Evolutionary conservation across 768 basidiomycete genomes (phyloP), one percentile per base, ranked within the genome.

Genomic region (Coprinopsis strossmayeri): DNA sequence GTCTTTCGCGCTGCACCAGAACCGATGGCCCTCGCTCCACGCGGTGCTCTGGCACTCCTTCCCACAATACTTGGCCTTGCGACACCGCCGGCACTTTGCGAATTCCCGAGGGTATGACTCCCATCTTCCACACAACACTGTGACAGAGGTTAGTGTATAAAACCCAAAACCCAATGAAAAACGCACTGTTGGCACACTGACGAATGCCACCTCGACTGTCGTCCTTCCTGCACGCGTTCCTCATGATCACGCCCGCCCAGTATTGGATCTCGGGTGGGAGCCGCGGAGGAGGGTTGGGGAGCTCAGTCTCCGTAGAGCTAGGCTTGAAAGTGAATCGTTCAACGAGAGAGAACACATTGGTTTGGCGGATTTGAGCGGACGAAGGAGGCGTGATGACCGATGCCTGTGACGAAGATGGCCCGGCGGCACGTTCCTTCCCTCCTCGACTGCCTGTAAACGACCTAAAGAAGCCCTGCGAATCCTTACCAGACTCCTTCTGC

Each of bases 211-310:
- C 93, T 28, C 84, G 70, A 42, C 76, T 81, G 54, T 98, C 95
- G 57, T 98, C 96, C 70, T 99, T 98, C 62, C 95, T 73, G 68
- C 96, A 99, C 11, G 96, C 96, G 64, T 99, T 99, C 45, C 96
- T 78, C 96, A 98, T 99, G 60, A 98, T 96, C n/a, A 97, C 95
- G 2, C 93, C 92, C 0, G 95, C 96, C 96, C 96, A 98, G 59
- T 97, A 96, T 65, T 96, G 91, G 20, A 99, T 95, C 63, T 98
- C 95, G 9, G 76, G 72, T 0, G 93, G 91, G 5, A 93, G 68
- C 41, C 81, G 74, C 2, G 86, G 84, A 3, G 79, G 83, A 0
- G 82, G 79, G 46, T 80, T 81, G 3, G 78, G 79, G 46, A 84
- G 53, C 20, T 84, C 81, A 17, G 77, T 78, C 59, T 94, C 92